These are phyloP conservation scores for Gremmenia infestans DNA, from an alignment of 2,329 filamentous ascomycete species.

Conservation along the genomic window DNA sequence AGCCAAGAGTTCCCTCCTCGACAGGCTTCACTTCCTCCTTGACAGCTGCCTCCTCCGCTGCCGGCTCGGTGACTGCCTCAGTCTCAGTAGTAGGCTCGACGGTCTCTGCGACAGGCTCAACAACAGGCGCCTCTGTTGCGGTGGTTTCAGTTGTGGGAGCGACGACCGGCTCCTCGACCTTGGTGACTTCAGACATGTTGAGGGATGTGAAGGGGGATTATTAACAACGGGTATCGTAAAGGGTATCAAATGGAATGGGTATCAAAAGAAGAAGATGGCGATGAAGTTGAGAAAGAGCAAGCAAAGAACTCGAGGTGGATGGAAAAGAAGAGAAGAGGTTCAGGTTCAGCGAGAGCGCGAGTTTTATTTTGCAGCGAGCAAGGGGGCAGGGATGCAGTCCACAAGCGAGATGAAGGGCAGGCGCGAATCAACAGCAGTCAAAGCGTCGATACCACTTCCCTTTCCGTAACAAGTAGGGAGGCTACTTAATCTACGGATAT, in stretches of 20 bases:
- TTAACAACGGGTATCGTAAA: conserved; percentile 19
- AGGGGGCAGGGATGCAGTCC: background rate
- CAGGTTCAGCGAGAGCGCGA: background rate
- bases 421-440: background rate
- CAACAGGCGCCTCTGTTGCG: conserved; percentile 28
- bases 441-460: background rate
- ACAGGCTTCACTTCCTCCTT: conserved; percentile 44
- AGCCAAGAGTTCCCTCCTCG: conserved; percentile 72
- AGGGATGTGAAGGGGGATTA: conserved; percentile 17
- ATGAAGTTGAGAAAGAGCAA: background rate
- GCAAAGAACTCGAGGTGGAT: background rate
- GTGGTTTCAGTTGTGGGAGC: conserved; percentile 30
- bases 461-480: background rate
- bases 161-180: conserved; percentile 49
- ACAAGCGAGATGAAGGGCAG: background rate
- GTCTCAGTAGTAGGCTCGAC: conserved; percentile 33
- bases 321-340: conserved; percentile 1
- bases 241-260: background rate
- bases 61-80: conserved; percentile 35
- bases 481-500: too few species aligned
- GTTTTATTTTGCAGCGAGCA: background rate
- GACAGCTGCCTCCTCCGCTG: conserved; percentile 39
- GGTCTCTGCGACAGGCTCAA: conserved; percentile 31
- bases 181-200: conserved; percentile 60
- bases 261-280: conserved; percentile 12